These are phyloP conservation scores for Penicillium samsonianum DNA, from an alignment of 495 filamentous ascomycete genomes.

Conservation along the genomic window DNA sequence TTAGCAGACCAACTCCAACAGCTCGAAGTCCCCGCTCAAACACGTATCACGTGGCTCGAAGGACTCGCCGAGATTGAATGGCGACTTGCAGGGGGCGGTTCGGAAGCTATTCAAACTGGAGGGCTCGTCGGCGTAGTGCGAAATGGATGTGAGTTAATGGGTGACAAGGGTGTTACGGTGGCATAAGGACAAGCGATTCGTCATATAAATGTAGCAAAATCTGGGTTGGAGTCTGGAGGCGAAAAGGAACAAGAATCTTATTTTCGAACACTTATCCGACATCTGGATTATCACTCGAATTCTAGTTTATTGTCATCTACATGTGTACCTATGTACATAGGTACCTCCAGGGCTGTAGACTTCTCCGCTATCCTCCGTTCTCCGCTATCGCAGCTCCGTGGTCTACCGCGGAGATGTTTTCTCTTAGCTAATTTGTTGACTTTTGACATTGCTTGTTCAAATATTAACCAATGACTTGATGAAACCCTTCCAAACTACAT, in stretches of 20 bases:
- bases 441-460: background rate
- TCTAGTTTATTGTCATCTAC: too few species aligned
- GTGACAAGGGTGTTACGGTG: conserved; percentile 26
- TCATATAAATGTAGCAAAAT: background rate
- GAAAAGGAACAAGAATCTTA: conserved; percentile 4
- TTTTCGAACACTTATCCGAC: conserved; percentile 3
- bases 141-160: conserved; percentile 78
- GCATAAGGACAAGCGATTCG: conserved; percentile 16
- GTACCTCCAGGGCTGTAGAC: too few species aligned
- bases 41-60: conserved; percentile 87
- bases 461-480: conserved; percentile 1
- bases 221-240: conserved; percentile 3
- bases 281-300: too few species aligned
- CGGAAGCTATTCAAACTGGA: conserved; percentile 88
- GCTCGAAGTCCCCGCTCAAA: conserved; percentile 83
- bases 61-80: conserved; percentile 92
- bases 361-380: too few species aligned
- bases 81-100: conserved; percentile 82
- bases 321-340: too few species aligned
- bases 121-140: conserved; percentile 88
- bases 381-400: conserved; percentile 18
- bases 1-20: conserved; percentile 77
- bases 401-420: conserved; percentile 13
- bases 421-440: conserved; percentile 26
- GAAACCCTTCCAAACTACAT: background rate